Evolutionary conservation across 1,284 basidiomycete genomes (phyloP).

Genomic region (Ceratobasidium sp.): DNA sequence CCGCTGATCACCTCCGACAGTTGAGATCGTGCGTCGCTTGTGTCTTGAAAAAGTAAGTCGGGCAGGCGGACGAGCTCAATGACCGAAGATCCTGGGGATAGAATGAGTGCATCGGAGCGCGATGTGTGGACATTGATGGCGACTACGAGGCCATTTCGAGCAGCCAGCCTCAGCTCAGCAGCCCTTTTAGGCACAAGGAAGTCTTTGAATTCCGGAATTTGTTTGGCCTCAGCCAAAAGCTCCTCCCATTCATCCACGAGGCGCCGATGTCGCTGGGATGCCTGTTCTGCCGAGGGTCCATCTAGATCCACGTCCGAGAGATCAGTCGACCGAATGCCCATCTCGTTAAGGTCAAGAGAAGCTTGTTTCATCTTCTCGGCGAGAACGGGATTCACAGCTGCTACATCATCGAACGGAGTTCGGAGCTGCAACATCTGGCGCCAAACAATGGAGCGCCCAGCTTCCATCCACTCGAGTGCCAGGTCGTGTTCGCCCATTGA

Average conservation of each 20-base stretch:
- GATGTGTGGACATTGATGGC: constrained; percentile 52
- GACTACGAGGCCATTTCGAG: constrained; percentile 53
- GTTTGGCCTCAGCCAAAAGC: constrained; percentile 16
- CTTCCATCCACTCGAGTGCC: constrained; percentile 45
- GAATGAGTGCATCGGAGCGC: constrained; percentile 53
- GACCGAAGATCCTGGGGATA: not conserved
- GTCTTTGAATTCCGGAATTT: constrained; percentile 14
- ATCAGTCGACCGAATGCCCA: too few relatives aligned
- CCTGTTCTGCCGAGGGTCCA: not conserved
- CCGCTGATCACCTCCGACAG: not conserved
- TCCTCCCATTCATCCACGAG: constrained; percentile 17
- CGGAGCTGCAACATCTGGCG: constrained; percentile 37
- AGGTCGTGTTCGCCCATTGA: not conserved
- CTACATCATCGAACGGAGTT: constrained; percentile 28
- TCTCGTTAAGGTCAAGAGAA: constrained; percentile 16
- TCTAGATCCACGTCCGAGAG: not conserved
- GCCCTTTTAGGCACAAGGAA: constrained; percentile 48
- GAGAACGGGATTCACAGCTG: not conserved
- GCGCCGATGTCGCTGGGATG: constrained; percentile 26
- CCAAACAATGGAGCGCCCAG: constrained; percentile 45
- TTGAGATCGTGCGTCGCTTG: not conserved
- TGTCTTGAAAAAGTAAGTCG: not conserved
- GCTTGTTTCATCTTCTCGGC: not conserved
- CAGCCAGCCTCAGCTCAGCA: constrained; percentile 47
- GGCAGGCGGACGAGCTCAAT: not conserved